These are phyloP conservation scores for Hysterium pulicare DNA, from an alignment of 2,329 filamentous ascomycete genomes.

Conservation along the genomic window DNA sequence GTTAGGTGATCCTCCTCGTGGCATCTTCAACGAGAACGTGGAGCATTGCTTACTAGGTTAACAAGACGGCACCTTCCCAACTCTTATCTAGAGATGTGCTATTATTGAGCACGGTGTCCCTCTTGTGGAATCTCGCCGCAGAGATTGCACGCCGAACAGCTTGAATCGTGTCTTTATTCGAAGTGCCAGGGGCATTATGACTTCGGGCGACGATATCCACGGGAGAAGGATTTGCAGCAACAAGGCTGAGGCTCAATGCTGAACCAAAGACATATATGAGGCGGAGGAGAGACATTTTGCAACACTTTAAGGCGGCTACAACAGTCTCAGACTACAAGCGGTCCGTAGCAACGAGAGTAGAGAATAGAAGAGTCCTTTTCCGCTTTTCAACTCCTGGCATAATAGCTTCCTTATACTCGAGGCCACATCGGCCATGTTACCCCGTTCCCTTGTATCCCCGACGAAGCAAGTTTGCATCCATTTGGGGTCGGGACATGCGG, in stretches of 20 bases:
- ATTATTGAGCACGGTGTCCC: constrained; percentile 14
- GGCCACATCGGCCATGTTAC: too few relatives aligned
- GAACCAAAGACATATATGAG: too few relatives aligned
- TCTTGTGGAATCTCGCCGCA: constrained; percentile 7
- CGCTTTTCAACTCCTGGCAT: too few relatives aligned
- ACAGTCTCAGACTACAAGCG: too few relatives aligned
- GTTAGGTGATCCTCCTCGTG: constrained; percentile 4
- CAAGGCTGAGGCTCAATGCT: constrained; percentile 8
- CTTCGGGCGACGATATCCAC: constrained; percentile 8
- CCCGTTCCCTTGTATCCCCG: too few relatives aligned
- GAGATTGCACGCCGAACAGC: constrained; percentile 14
- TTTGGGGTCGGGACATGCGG: too few relatives aligned
- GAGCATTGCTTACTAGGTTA: constrained; percentile 26
- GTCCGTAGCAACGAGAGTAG: too few relatives aligned
- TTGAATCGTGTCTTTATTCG: constrained; percentile 12
- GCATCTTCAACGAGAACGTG: not conserved
- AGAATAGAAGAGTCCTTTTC: too few relatives aligned
- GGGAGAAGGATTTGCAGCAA: constrained; percentile 1
- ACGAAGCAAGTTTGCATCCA: too few relatives aligned
- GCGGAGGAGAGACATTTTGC: too few relatives aligned
- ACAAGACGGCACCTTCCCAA: constrained; percentile 40
- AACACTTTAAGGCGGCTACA: too few relatives aligned
- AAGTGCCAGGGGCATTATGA: constrained; percentile 14
- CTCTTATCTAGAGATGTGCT: constrained; percentile 35
- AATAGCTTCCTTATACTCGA: too few relatives aligned